Conservation (phyloP, 208 protist species). For the Vickermania spadyakhi region DNA sequence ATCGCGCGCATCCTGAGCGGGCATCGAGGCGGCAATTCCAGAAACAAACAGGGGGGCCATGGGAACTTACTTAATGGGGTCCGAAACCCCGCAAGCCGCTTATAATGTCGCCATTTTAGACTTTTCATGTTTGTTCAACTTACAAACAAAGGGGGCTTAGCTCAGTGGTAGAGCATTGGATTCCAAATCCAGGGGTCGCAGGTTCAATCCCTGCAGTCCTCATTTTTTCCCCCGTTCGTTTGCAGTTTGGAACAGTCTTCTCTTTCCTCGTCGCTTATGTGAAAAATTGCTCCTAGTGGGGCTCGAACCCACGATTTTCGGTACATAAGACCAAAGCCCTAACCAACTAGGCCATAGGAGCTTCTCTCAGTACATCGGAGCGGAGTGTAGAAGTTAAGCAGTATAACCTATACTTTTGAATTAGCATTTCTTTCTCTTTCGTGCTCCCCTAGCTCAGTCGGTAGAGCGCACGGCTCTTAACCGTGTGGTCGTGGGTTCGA, state of each 20-base stretch:
- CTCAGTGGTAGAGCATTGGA: conserved; percentile 78
- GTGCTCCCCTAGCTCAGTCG: conserved; percentile 93
- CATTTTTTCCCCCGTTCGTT: conserved; percentile 16
- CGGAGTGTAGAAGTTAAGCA: neutral
- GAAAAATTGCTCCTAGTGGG: conserved; percentile 32
- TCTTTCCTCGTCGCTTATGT: too few species aligned
- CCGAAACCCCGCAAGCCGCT: too few species aligned
- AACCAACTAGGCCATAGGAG: conserved; percentile 48
- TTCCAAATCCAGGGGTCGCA: conserved; percentile 73
- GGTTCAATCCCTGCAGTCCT: conserved; percentile 73
- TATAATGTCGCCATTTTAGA: too few species aligned
- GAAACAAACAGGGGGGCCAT: too few species aligned
- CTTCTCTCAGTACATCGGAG: neutral
- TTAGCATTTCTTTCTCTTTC: neutral
- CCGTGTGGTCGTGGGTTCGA: conserved; percentile 97
- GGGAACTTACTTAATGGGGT: too few species aligned
- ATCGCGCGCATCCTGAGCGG: too few species aligned
- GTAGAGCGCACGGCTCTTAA: conserved; percentile 97
- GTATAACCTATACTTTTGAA: neutral
- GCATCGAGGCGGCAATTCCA: too few species aligned
- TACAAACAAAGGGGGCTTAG: conserved; percentile 50
- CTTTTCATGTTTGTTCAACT: too few species aligned
- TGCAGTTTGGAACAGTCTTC: neutral
- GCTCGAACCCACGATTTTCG: conserved; percentile 44
- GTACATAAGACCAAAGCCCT: conserved; percentile 48